Conservation (phyloP, 2,329 filamentous ascomycete species). For the Colletotrichum echinochloae region DNA sequence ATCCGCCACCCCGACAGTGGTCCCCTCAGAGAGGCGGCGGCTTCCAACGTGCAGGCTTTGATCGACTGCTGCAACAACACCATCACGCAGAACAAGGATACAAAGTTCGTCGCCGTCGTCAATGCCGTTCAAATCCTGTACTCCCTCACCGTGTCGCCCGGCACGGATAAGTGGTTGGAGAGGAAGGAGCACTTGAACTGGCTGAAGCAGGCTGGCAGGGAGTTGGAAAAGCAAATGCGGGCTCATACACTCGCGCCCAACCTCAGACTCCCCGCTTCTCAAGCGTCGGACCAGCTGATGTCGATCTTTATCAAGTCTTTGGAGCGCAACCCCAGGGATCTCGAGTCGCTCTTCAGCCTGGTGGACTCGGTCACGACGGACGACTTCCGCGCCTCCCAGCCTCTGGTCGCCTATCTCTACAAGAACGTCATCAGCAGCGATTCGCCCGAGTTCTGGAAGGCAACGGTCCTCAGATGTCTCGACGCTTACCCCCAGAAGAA, state of each 20-base stretch:
- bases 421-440: slow-evolving; percentile 84
- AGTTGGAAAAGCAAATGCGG: slow-evolving; percentile 80
- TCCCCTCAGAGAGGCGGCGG: slow-evolving; percentile 79
- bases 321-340: slow-evolving; percentile 76
- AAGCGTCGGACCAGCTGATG: slow-evolving; percentile 90
- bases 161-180: slow-evolving; percentile 78
- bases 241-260: slow-evolving; percentile 75
- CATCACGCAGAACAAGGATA: slow-evolving; percentile 75
- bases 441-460: slow-evolving; percentile 87
- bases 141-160: slow-evolving; percentile 77
- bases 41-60: slow-evolving; percentile 78
- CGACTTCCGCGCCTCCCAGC: slow-evolving; percentile 81
- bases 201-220: slow-evolving; percentile 77
- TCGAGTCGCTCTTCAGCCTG: slow-evolving; percentile 86
- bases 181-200: slow-evolving; percentile 71
- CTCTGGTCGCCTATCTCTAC: slow-evolving; percentile 86
- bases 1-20: slow-evolving; percentile 80
- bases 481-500: slow-evolving; percentile 85
- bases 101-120: slow-evolving; percentile 76
- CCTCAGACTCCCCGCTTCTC: slow-evolving; percentile 86
- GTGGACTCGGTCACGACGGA: slow-evolving; percentile 87
- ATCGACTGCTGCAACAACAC: slow-evolving; percentile 75
- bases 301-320: slow-evolving; percentile 85
- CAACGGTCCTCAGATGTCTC: slow-evolving; percentile 84
- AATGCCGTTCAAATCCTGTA: slow-evolving; percentile 90